Base-by-base conservation (phyloP, 1,284 basidiomycete genomes). In the Ceratobasidium sp. region DNA sequence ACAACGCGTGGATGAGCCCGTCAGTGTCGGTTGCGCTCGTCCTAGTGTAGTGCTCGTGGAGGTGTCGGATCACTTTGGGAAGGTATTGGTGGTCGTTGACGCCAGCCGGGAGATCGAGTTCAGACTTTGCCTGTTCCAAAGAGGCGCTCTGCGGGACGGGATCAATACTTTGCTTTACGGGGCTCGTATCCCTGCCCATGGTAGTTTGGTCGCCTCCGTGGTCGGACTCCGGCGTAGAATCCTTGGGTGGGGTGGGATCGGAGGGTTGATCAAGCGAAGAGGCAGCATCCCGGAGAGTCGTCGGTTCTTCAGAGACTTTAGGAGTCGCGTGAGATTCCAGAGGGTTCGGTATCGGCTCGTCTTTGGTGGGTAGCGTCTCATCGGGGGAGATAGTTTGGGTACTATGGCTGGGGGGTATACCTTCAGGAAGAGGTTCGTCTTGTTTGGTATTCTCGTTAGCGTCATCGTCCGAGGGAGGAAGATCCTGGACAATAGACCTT, bases 281-380 rank as follows among this genome's bases (percentile, higher is more conserved):
- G 20, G 48, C 8, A 50, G 48, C 48, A 50, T 50, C 48, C 48
- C 48, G 48, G 48, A 18, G 48, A 50, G 48, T 50, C 48, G 48
- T 50, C 48, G 48, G 48, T 14, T 50, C 16, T 14, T 7, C 48
- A 50, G 48, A 16, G 48, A 50, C 20, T 20, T 50, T 50, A 50
- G 48, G 48, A 20, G 48, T 14, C 16, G 14, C 48, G 16, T 14
- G 16, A 50, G 48, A 50, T 50, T 50, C 48, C 48, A 50, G 48
- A 4, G 48, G 48, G 20, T 16, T 20, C 14, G 20, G 35, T 48
- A 75, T 67, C 67, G 78, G 52, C 85, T 80, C 8, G 81, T 79
- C 20, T 83, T 79, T 50, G 16, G 20, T 50, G 20, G 48, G 48
- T 50, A 50, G 8, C 16, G 33, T 18, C 16, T 35, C 59, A 30